Percentiles rank a stretch among this genome's conserved stretches.
Evolutionary conservation across 352 stramenopile species (phyloP).

Genomic region (Phytophthora aleatoria): DNA sequence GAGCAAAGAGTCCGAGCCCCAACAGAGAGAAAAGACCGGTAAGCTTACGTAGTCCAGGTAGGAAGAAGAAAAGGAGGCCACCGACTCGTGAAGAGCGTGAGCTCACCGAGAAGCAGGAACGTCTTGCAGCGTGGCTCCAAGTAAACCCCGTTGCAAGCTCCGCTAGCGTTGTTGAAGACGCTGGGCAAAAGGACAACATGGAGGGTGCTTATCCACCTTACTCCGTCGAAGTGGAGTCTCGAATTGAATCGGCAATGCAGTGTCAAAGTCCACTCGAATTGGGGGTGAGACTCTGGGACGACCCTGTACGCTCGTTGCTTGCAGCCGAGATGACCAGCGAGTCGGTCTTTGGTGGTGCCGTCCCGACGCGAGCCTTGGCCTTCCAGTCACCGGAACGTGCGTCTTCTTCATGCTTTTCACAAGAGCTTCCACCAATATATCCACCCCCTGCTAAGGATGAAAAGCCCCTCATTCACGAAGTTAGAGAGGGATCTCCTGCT

Average conservation of each 20-base stretch:
- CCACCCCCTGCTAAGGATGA: not conserved
- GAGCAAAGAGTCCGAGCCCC: conserved; percentile 2
- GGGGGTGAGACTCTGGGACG: conserved; percentile 42
- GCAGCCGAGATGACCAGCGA: conserved; percentile 64
- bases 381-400: conserved; percentile 19
- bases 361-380: conserved; percentile 40
- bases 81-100: conserved; percentile 24
- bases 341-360: conserved; percentile 50
- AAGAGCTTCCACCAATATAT: not conserved
- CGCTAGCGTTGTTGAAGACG: conserved; percentile 2
- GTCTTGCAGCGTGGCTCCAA: conserved; percentile 26
- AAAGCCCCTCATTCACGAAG: not conserved
- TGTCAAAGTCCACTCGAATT: conserved; percentile 17
- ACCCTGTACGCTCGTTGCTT: conserved; percentile 54
- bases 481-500: not conserved
- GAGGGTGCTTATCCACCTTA: conserved; percentile 14
- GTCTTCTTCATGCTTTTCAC: not conserved
- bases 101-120: conserved; percentile 21
- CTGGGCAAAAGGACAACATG: not conserved
- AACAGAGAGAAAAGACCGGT: conserved; percentile 6
- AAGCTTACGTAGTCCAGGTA: conserved; percentile 16
- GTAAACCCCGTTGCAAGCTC: conserved; percentile 15
- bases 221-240: conserved; percentile 44
- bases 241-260: conserved; percentile 42
- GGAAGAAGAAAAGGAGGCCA: conserved; percentile 29